Evolutionary conservation across 192 early-diverging fungal species (phyloP).

Genomic region (Linnemannia elongata): DNA sequence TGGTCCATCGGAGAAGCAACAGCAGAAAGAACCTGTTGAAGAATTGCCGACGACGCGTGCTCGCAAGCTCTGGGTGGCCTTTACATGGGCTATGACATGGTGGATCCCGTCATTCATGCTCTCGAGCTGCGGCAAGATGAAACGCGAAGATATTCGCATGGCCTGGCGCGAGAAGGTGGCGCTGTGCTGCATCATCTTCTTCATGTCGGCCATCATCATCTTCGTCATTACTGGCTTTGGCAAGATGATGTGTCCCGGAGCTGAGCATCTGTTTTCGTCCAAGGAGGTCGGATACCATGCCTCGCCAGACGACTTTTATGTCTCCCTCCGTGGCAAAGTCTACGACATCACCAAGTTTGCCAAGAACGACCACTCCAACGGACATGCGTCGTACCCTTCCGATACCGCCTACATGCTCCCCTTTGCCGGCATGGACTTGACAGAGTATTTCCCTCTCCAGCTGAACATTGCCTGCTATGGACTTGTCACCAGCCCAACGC

Average conservation of each 20-base stretch:
- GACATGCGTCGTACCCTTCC: conserved; percentile 57
- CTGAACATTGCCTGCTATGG: conserved; percentile 68
- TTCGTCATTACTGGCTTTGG: conserved; percentile 93
- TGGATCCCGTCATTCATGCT: conserved; percentile 79
- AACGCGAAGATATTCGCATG: conserved; percentile 91
- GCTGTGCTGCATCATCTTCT: conserved; percentile 86
- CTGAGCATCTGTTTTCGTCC: conserved; percentile 70
- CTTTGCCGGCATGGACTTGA: conserved; percentile 75
- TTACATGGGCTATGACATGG: conserved; percentile 89
- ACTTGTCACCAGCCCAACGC: conserved; percentile 45
- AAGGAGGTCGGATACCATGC: conserved; percentile 73
- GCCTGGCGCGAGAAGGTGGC: conserved; percentile 95
- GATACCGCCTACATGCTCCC: conserved; percentile 60
- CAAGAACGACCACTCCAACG: conserved; percentile 68
- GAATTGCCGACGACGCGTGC: conserved; percentile 61
- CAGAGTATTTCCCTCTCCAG: conserved; percentile 72
- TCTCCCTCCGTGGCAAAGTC: conserved; percentile 75
- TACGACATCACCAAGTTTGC: conserved; percentile 79
- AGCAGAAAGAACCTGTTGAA: conserved; percentile 54
- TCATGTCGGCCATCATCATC: conserved; percentile 80
- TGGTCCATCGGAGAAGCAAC: conserved; percentile 56
- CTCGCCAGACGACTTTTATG: conserved; percentile 70
- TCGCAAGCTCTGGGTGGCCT: conserved; percentile 75
- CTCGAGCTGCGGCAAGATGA: conserved; percentile 77
- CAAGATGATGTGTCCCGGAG: conserved; percentile 84